Conservation (phyloP, 169 alveolate genomes). For the Theileria annulata region DNA sequence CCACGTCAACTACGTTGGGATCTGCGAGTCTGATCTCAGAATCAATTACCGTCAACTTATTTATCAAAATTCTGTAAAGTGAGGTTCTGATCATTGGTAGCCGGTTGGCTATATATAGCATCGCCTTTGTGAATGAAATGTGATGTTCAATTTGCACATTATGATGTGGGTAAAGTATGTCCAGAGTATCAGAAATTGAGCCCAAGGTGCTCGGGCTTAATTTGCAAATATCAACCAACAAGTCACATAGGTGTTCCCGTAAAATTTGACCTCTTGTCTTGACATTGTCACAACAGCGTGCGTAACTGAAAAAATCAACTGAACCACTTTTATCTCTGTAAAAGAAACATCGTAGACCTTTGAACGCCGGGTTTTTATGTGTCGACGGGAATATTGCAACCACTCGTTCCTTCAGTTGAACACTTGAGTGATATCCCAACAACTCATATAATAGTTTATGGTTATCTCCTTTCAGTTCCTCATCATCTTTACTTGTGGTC, state of each 20-base stretch:
- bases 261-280: conserved; percentile 18
- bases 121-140: conserved; percentile 34
- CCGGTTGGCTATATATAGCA: conserved; percentile 21
- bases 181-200: conserved; percentile 39
- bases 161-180: conserved; percentile 47
- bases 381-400: conserved; percentile 47
- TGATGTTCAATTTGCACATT: conserved; percentile 58
- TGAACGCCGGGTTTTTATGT: conserved; percentile 48
- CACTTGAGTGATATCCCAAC: conserved; percentile 51
- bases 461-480: conserved; percentile 59
- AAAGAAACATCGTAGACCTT: conserved; percentile 55
- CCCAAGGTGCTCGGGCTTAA: conserved; percentile 42
- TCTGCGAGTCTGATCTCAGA: conserved; percentile 52
- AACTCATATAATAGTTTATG: conserved; percentile 43
- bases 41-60: conserved; percentile 62
- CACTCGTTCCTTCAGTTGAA: conserved; percentile 10
- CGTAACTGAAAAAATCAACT: conserved; percentile 59
- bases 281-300: conserved; percentile 59
- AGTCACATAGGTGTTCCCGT: conserved; percentile 13
- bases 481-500: conserved; percentile 19
- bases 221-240: conserved; percentile 48
- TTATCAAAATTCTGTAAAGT: conserved; percentile 45
- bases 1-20: conserved; percentile 39
- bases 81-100: conserved; percentile 13
- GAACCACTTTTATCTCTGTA: conserved; percentile 35